Evolutionary conservation across 306 rosid species (phyloP).

Genomic region (Glycine soja): DNA sequence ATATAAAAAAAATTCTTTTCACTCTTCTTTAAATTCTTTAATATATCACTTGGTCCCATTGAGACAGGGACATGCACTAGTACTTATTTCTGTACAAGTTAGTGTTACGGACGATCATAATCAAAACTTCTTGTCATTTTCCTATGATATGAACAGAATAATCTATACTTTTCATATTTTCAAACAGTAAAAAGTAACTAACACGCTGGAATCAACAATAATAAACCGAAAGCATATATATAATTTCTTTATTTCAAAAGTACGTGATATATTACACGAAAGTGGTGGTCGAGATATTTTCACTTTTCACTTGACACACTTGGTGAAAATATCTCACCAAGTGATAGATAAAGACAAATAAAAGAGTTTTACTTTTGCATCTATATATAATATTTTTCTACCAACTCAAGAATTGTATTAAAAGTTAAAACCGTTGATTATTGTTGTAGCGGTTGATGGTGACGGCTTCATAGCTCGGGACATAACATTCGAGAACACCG

Average conservation of each 20-base stretch:
- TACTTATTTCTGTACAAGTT: slow-evolving; percentile 40
- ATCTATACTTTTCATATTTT: not conserved
- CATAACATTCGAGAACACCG: slow-evolving; percentile 86
- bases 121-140: slow-evolving; percentile 13
- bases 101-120: slow-evolving; percentile 22
- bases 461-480: slow-evolving; percentile 76
- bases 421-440: not conserved
- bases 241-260: not conserved
- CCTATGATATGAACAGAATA: not conserved
- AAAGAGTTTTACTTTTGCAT: too few relatives aligned
- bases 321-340: not conserved
- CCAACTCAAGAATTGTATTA: too few relatives aligned
- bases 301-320: not conserved
- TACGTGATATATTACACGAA: too few relatives aligned
- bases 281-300: not conserved
- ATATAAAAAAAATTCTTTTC: too few relatives aligned
- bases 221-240: not conserved
- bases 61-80: slow-evolving; percentile 34
- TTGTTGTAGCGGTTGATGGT: slow-evolving; percentile 63
- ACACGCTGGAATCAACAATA: not conserved
- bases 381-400: not conserved
- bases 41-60: not conserved
- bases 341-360: not conserved
- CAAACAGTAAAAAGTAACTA: not conserved
- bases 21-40: not conserved